Evolutionary conservation across 208 protist species (phyloP).

Genomic region (Borovskyia barvae): DNA sequence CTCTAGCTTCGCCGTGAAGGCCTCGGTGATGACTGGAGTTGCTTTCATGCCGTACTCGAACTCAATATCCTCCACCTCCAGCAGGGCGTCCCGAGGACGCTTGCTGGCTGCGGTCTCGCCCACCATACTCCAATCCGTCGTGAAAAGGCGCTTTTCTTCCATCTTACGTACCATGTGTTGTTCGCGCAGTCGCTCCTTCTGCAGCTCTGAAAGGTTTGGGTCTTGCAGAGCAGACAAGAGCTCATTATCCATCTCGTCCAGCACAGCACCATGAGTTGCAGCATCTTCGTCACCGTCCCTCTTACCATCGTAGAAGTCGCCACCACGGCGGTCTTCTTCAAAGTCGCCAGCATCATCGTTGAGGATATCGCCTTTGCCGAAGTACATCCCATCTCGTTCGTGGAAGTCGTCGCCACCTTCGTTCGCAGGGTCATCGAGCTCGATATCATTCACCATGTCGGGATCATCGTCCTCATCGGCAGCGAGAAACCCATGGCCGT

Average conservation of each 20-base stretch:
- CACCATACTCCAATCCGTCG: conserved; percentile 80
- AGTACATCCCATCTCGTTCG: conserved; percentile 25
- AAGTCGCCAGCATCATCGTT: conserved; percentile 53
- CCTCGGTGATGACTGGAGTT: conserved; percentile 84
- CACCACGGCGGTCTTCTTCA: conserved; percentile 38
- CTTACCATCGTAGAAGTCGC: conserved; percentile 16
- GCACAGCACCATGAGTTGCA: conserved; percentile 1
- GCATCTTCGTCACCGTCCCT: conserved; percentile 3
- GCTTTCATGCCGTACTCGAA: conserved; percentile 90
- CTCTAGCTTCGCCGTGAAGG: conserved; percentile 79
- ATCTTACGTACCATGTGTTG: conserved; percentile 54
- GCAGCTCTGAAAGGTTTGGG: conserved; percentile 61
- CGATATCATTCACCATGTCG: conserved; percentile 59
- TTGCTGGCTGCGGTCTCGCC: conserved; percentile 74
- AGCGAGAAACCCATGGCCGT: conserved; percentile 38
- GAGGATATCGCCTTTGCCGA: conserved; percentile 29
- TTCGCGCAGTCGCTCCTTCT: conserved; percentile 75
- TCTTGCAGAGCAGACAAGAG: conserved; percentile 55
- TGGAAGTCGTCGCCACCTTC: conserved; percentile 10
- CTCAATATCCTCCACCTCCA: conserved; percentile 78
- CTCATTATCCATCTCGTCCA: conserved; percentile 58
- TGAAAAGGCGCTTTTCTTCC: conserved; percentile 79
- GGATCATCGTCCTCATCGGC: conserved; percentile 54
- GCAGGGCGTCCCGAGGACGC: conserved; percentile 82
- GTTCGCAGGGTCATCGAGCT: conserved; percentile 54